phyloP scores from a whole-genome alignment of 139 green algal species.

The Coccomyxa sp. region DNA sequence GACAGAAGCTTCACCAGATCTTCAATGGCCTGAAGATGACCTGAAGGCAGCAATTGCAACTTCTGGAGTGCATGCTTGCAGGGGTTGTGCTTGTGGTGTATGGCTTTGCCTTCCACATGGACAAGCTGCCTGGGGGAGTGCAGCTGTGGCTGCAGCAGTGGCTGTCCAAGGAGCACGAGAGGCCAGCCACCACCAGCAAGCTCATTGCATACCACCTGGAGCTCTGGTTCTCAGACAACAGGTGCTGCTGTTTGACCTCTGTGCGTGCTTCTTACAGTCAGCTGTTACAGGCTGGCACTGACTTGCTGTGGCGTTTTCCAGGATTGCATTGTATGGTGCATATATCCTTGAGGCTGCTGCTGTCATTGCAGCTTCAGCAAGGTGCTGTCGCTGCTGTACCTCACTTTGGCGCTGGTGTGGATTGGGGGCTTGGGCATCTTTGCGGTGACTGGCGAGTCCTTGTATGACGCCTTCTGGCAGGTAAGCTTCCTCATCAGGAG shows the following conservation, averaged over 20 bases:
- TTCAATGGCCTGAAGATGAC: too few species aligned
- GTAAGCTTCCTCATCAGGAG: background rate
- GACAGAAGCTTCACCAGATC: too few species aligned
- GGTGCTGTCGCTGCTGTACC: slow-evolving; percentile 36
- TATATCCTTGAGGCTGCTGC: too few species aligned
- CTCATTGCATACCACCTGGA: slow-evolving; percentile 38
- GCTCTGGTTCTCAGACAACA: slow-evolving; percentile 33
- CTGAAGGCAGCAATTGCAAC: too few species aligned
- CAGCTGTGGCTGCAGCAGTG: background rate
- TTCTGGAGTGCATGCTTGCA: background rate
- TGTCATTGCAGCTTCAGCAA: slow-evolving; percentile 26
- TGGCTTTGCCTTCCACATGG: background rate
- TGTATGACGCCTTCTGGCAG: slow-evolving; percentile 30
- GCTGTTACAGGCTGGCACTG: background rate
- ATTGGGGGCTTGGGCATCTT: slow-evolving; percentile 40
- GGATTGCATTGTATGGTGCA: too few species aligned
- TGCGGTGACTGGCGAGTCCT: slow-evolving; percentile 21
- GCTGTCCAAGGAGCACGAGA: background rate
- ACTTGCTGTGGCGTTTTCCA: background rate
- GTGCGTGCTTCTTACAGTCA: background rate
- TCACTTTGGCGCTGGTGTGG: slow-evolving; percentile 39
- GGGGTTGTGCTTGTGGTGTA: background rate
- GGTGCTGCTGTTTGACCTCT: background rate
- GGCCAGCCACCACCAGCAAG: slow-evolving; percentile 21
- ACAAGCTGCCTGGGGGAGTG: background rate